phyloP scores from a whole-genome alignment of 495 filamentous ascomycete genomes.

The Penicillium cataractarum region DNA sequence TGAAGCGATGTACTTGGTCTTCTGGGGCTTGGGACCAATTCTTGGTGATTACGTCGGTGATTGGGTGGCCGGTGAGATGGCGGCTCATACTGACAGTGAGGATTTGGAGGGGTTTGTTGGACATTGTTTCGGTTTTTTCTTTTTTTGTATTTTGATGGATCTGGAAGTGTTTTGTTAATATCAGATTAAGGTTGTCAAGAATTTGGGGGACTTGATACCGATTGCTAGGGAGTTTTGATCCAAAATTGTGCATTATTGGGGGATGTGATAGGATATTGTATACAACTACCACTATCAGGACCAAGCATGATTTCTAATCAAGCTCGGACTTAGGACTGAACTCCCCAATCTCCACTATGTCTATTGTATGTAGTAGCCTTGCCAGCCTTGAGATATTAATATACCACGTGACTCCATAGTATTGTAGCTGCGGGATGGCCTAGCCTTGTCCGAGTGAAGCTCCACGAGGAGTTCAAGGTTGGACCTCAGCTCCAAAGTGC shows the following conservation, averaged over 20 bases:
- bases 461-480: neutral
- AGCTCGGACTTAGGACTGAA: neutral
- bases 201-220: neutral
- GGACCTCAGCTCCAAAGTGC: neutral
- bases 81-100: neutral
- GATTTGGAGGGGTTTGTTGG: neutral
- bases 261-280: neutral
- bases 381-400: neutral
- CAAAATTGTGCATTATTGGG: neutral
- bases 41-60: neutral
- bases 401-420: neutral
- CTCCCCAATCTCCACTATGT: neutral
- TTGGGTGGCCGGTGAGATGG: neutral
- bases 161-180: neutral
- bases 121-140: too few species aligned
- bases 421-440: neutral
- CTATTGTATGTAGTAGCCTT: neutral
- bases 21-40: neutral
- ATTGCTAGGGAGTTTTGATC: neutral
- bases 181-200: too few species aligned
- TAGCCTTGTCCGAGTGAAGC: neutral
- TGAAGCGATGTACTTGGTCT: neutral
- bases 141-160: neutral
- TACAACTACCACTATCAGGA: neutral
- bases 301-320: neutral